phyloP scores from a whole-genome alignment of 2,329 filamentous ascomycete genomes.

The Talaromyces atroroseus region DNA sequence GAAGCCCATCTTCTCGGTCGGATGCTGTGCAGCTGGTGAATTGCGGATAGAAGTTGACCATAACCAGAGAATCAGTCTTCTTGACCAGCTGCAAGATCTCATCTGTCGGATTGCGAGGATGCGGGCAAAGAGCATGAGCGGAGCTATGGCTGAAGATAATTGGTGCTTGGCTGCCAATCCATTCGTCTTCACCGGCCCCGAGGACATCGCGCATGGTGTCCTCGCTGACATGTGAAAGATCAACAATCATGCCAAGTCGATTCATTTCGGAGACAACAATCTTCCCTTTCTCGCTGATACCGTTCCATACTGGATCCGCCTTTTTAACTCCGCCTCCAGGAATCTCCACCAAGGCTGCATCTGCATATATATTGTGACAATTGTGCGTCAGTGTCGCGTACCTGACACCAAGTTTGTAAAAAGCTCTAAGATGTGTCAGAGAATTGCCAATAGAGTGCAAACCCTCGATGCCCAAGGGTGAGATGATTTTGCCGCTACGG shows the following conservation, averaged over 20 bases:
- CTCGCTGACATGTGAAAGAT: slow-evolving; percentile 70
- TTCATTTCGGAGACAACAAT: slow-evolving; percentile 83
- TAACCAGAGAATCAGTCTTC: slow-evolving; percentile 67
- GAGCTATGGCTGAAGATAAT: slow-evolving; percentile 88
- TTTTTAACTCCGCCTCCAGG: slow-evolving; percentile 34
- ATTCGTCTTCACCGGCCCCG: slow-evolving; percentile 52
- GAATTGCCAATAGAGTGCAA: slow-evolving; percentile 90
- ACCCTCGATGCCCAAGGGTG: slow-evolving; percentile 76
- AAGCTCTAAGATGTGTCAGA: slow-evolving; percentile 61
- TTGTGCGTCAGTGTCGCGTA: slow-evolving; percentile 91
- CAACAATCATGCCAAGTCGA: slow-evolving; percentile 87
- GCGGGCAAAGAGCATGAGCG: slow-evolving; percentile 72
- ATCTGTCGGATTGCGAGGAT: slow-evolving; percentile 86
- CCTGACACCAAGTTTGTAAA: slow-evolving; percentile 71
- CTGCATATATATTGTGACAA: slow-evolving; percentile 85
- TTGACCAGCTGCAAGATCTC: slow-evolving; percentile 73
- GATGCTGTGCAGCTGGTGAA: slow-evolving; percentile 71
- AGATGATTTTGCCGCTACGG: slow-evolving; percentile 60
- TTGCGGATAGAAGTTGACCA: slow-evolving; percentile 82
- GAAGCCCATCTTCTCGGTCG: slow-evolving; percentile 58
- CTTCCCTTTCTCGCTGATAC: slow-evolving; percentile 66
- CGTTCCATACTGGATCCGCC: slow-evolving; percentile 44
- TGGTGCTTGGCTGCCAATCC: slow-evolving; percentile 70
- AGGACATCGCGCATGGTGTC: slow-evolving; percentile 85
- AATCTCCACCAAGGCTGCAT: slow-evolving; percentile 61